Evolutionary conservation across 2,329 filamentous ascomycete species (phyloP), one percentile per base, ranked within the genome.

Genomic region (Lasiodiplodia citricola): DNA sequence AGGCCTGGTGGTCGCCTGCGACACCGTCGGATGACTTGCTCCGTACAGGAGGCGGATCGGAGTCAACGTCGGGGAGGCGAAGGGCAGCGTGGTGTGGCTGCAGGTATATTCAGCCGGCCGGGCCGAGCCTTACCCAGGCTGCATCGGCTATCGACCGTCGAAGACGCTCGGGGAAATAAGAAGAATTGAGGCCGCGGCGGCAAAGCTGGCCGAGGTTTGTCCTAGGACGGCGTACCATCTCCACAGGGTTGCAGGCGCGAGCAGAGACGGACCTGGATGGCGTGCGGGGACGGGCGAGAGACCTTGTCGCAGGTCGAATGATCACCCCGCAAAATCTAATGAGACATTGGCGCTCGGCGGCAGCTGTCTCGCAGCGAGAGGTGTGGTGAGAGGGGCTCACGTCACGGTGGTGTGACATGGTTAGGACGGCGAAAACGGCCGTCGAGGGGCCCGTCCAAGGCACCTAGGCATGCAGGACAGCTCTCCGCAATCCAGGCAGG

Each of bases 391-490:
- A 52, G 25, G 18, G 28, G 65, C 52, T 68, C 66, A 68, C 66
- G 66, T 68, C 66, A 68, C 66, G 56, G 56, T 68, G 66, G 66
- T 68, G 66, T 68, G 66, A 68, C 55, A 54, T 16, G 4, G 13
- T n/a, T 25, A 31, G 38, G 21, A 50, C 38, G 54, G 52, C 54
- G 41, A 67, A 57, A 66, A 55, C 51, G 62, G 57, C 57, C 47
- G 38, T 38, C 62, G 21, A 66, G 51, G 16, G 38, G 44, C 41
- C 21, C 25, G 44, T 47, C 21, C 21, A 18, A 57, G 41, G 54
- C 65, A 57, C 21, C 8, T n/a, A 28, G 28, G 38, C 21, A 14
- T 37, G 62, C 38, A 64, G 47, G 60, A 64, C 60, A 63, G 25
- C 23, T 50, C 41, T 63, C 58, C 28, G 58, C 41, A 35, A 18